Base-by-base conservation (phyloP, 306 rosid species). In the Gleditsia sinensis region DNA sequence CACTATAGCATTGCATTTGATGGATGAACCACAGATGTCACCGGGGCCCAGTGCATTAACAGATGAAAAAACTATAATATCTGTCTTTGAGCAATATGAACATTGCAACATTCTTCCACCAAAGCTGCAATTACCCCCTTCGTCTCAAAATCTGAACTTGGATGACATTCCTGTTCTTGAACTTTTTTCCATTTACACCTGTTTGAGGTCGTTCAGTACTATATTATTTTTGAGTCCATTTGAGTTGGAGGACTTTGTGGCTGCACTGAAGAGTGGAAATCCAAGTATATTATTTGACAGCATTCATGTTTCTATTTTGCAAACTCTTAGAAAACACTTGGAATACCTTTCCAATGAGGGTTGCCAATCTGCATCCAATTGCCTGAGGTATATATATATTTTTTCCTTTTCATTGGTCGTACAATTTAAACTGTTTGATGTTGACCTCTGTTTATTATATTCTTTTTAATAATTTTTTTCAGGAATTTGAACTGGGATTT, bases 401-500 rank as follows among this genome's bases (percentile, higher is more conserved):
- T 24, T 61, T 23, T 36, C 21, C 39, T 33, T 50, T 66, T 36
- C n/a, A 56, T 63, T 70, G 59, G 69, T 12, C 33, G 4, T 55
- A 40, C 77, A 34, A 62, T 34, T 82, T 67, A 69, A 71, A 73
- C 7, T 45, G 17, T 89, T 83, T 68, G 58, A 50, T 50, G 34
- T 19, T 69, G 59, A 71, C 72, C 21, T 45, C 25, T 32, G 42
- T 55, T 36, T 49, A 75, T 74, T 53, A 28, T 78, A 49, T 50
- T 58, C 69, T 68, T 28, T 75, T 76, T 56, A 65, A 34, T 49
- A 12, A 76, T 66, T 73, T 85, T 71, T 34, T 27, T 43, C 79
- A 95, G 99, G 88, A 86, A 88, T 83, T 89, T 95, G 75, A 95
- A 95, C 85, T 95, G 99, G 99, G 96, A 90, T 84, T 86, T 87